Percentiles rank a stretch among this genome's conserved stretches.
phyloP scores from a whole-genome alignment of 1,139 yeast genomes.

The Saccharomyces hybrid region DNA sequence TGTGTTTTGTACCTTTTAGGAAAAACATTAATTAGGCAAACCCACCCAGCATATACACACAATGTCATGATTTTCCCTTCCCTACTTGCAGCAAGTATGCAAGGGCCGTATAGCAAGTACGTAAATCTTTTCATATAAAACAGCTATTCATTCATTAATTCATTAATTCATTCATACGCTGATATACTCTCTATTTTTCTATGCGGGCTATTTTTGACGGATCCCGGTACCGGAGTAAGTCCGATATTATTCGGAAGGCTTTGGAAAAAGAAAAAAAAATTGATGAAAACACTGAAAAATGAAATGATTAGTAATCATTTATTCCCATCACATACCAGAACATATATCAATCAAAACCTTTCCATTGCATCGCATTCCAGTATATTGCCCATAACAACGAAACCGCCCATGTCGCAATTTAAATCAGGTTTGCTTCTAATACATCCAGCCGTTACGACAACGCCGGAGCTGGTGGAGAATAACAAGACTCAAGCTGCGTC shows the following conservation, averaged over 20 bases:
- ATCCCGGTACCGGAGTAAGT: conserved; percentile 1
- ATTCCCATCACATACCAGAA: neutral
- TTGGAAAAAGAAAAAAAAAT: conserved; percentile 4
- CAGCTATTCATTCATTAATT: neutral
- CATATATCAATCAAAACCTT: neutral
- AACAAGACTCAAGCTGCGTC: conserved; percentile 33
- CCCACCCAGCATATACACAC: neutral
- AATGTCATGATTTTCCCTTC: neutral
- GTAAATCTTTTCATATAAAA: neutral
- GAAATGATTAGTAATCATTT: neutral
- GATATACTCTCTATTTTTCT: neutral
- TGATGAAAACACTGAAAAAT: conserved; percentile 1
- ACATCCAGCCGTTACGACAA: conserved; percentile 67
- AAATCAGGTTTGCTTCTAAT: conserved; percentile 45
- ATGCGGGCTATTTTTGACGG: neutral
- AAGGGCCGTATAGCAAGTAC: neutral
- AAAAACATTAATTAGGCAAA: neutral
- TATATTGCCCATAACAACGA: neutral
- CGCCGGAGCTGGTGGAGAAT: conserved; percentile 41
- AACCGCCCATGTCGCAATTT: conserved; percentile 11
- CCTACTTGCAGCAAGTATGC: neutral
- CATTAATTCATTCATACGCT: neutral
- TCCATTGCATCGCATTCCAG: neutral
- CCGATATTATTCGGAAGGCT: conserved; percentile 4
- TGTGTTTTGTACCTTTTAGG: neutral